phyloP scores from a whole-genome alignment of 2,329 filamentous ascomycete species.

The Phaeoacremonium minimum region DNA sequence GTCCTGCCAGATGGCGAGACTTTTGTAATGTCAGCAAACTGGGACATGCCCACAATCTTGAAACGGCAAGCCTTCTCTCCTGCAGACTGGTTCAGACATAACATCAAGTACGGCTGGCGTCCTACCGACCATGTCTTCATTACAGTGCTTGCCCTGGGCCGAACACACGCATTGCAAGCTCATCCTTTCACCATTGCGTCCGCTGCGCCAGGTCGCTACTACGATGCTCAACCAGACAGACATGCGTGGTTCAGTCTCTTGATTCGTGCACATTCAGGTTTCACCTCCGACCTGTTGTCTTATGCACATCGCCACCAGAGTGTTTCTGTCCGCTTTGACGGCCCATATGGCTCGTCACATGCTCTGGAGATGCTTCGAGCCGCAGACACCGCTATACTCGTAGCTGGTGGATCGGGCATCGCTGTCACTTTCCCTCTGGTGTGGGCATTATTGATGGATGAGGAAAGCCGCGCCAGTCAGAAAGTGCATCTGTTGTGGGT shows the following conservation, averaged over 20 bases:
- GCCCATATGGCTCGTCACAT: conserved; percentile 58
- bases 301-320: conserved; percentile 38
- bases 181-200: conserved; percentile 67
- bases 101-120: conserved; percentile 48
- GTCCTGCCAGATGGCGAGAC: conserved; percentile 55
- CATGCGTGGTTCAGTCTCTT: conserved; percentile 53
- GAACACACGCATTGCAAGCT: conserved; percentile 50
- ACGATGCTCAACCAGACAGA: background rate
- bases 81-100: conserved; percentile 20
- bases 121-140: conserved; percentile 63
- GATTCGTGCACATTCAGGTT: conserved; percentile 56
- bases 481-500: conserved; percentile 55
- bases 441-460: conserved; percentile 36
- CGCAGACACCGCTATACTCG: conserved; percentile 44
- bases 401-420: conserved; percentile 62
- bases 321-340: conserved; percentile 51
- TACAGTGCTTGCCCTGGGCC: conserved; percentile 49
- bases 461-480: conserved; percentile 12
- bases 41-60: conserved; percentile 20
- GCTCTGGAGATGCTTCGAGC: conserved; percentile 47
- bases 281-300: conserved; percentile 50
- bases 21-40: conserved; percentile 35
- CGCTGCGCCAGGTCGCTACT: conserved; percentile 35
- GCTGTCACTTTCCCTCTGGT: conserved; percentile 59
- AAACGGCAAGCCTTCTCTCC: background rate